phyloP scores from a whole-genome alignment of 2,329 filamentous ascomycete genomes.

The Xylaria sp. region DNA sequence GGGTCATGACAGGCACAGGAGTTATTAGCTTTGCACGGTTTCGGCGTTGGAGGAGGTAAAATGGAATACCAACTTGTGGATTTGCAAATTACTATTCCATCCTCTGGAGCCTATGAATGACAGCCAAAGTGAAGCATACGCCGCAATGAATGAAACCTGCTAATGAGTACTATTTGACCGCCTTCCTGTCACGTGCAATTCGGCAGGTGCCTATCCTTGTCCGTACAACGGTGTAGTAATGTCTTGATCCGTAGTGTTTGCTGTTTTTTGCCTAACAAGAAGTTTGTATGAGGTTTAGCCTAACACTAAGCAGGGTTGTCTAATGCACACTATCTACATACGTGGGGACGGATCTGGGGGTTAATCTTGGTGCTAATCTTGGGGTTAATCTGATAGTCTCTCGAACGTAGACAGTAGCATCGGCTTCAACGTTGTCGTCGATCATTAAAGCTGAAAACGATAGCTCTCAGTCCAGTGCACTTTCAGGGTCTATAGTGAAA shows the following conservation, averaged over 20 bases:
- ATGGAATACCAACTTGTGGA: constrained; percentile 54
- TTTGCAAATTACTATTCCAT: constrained; percentile 50
- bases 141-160: constrained; percentile 35
- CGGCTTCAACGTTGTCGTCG: not conserved
- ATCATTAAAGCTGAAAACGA: constrained; percentile 15
- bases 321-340: not conserved
- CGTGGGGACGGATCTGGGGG: not conserved
- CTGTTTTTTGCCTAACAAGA: not conserved
- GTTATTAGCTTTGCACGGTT: constrained; percentile 52
- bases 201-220: not conserved
- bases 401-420: constrained; percentile 13
- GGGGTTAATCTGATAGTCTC: constrained; percentile 3
- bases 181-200: constrained; percentile 14
- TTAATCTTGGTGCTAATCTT: not conserved
- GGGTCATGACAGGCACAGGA: constrained; percentile 49
- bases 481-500: not conserved
- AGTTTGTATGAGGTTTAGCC: not conserved
- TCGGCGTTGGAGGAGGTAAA: constrained; percentile 53
- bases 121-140: constrained; percentile 45
- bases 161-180: not conserved
- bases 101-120: constrained; percentile 44
- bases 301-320: not conserved
- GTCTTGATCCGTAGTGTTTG: not conserved
- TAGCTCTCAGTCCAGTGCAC: not conserved
- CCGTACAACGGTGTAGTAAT: not conserved